These are phyloP conservation scores for Aethionema arabicum DNA, from an alignment of 345 rosid genomes.

Conservation along the genomic window DNA sequence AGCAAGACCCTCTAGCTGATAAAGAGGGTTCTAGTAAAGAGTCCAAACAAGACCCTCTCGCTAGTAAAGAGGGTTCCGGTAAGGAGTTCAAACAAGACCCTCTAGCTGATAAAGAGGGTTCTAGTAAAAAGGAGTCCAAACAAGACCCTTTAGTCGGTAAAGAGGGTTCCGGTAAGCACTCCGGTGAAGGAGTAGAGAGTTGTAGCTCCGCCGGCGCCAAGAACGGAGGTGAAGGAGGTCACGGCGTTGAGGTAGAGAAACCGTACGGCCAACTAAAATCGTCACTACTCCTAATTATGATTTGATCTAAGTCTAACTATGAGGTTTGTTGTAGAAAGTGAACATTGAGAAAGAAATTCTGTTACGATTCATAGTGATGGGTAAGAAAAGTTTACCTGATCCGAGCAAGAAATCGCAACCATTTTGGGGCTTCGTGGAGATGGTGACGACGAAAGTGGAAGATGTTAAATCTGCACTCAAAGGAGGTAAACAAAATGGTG, in stretches of 20 bases:
- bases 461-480: constrained; percentile 53
- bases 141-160: no score
- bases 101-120: constrained; percentile 54
- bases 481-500: constrained; percentile 42
- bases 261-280: no score
- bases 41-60: no score
- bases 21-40: constrained; percentile 44
- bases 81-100: constrained; percentile 71
- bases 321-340: constrained; percentile 42
- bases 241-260: constrained; percentile 49
- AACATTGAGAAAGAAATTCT: constrained; percentile 56
- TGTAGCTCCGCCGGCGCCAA: constrained; percentile 12
- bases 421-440: constrained; percentile 74
- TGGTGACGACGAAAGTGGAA: constrained; percentile 61
- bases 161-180: constrained; percentile 42
- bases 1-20: constrained; percentile 59
- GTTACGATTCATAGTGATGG: constrained; percentile 66
- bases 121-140: constrained; percentile 23
- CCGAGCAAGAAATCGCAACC: constrained; percentile 56
- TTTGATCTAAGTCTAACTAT: no score
- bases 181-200: background rate
- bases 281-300: no score
- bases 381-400: constrained; percentile 67
- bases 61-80: constrained; percentile 38
- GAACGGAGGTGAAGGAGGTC: constrained; percentile 44